Evolutionary conservation across 75 land plant genomes (phyloP), one percentile per base, ranked within the genome.

Genomic region (Pinus albicaulis): DNA sequence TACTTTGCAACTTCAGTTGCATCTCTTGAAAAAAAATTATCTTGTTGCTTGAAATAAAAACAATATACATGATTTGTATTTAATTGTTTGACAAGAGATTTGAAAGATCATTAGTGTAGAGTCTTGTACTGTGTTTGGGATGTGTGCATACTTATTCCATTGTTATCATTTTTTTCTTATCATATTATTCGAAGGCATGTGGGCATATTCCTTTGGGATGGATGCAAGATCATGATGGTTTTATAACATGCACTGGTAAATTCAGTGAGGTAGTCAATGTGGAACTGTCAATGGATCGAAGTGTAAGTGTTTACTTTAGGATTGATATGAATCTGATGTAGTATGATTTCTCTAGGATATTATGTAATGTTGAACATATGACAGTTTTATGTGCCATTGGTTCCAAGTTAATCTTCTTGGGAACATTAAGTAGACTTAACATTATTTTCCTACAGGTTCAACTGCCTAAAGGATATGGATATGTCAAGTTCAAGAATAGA

Each of bases 201-300:
- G 3, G 22, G n/a, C 1, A n/a, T 41, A 68, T 68, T 38, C 20
- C 7, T n/a, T 20, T 68, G 3, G 52, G 41, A 68, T 41, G 48
- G n/a, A 41, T 41, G 38, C 68, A 28, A 64, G 41, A 20, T 64
- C 38, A 64, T 2, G 7, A 16, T 23, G 3, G 23, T 48, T 48
- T 28, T 72, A 11, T 7, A 41, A 72, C 15, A 72, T 28, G 58
- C 80, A 72, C 72, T 94, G 99, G 98, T 73, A 94, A 82, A 79
- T 96, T 85, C 87, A 98, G 99, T 36, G 99, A 96, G 57, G 87
- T 96, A 74, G 90, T 87, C 16, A 76, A 83, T 80, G 99, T 93
- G 79, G 90, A 89, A 81, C 81, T 95, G 80, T 77, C 91, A 59
- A 93, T 95, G 94, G 98, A 95, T 78, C 91, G 92, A 23, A 65